A percentile compares a stretch with the other conserved stretches of the same genome.
phyloP scores from a whole-genome alignment of 1,139 yeast species.

The Saccharomyces hybrid region DNA sequence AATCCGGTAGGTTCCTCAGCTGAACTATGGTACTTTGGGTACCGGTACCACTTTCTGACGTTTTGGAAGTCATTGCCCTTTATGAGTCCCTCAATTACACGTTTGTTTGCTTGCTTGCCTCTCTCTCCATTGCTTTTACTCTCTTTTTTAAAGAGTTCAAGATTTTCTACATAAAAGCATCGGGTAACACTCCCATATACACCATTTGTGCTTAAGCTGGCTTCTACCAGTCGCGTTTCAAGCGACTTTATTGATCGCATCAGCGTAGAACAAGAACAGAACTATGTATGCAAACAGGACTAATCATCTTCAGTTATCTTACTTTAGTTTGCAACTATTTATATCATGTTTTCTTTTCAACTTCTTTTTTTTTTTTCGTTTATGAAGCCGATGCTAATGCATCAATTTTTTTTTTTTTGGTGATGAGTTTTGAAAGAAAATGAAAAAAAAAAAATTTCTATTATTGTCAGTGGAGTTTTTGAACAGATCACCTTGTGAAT shows the following conservation, averaged over 20 bases:
- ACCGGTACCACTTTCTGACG: background rate
- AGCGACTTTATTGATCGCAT: background rate
- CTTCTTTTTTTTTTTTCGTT: slow-evolving; percentile 1
- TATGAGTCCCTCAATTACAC: background rate
- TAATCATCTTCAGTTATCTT: background rate
- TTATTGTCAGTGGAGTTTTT: background rate
- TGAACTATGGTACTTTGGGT: background rate
- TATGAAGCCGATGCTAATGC: background rate
- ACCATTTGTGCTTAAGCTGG: background rate
- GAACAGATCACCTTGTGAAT: background rate
- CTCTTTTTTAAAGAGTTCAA: background rate
- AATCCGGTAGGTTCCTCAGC: background rate
- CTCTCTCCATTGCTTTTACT: background rate
- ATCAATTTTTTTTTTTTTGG: background rate
- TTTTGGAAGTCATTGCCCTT: background rate
- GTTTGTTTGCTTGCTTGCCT: background rate
- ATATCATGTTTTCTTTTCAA: background rate
- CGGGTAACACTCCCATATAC: background rate
- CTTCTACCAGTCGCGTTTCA: background rate
- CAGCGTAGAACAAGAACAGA: background rate
- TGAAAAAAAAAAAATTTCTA: background rate
- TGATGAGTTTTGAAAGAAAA: background rate
- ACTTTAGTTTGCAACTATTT: background rate
- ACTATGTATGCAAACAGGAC: background rate
- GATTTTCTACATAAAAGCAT: background rate